These are phyloP conservation scores for Talinum fruticosum DNA, from an alignment of 148 eudicot species.

Conservation along the genomic window DNA sequence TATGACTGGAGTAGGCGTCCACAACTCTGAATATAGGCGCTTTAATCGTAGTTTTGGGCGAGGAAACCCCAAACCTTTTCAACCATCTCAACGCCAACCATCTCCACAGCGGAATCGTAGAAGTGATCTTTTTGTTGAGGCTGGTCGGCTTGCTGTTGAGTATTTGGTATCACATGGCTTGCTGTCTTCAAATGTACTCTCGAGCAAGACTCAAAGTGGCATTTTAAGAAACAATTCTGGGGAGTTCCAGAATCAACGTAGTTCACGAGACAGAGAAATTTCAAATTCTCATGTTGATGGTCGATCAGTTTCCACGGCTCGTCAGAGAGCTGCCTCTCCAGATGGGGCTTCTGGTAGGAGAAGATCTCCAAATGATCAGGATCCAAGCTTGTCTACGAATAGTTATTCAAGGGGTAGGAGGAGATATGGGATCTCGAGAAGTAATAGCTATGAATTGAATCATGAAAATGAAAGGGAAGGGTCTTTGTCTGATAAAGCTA, in stretches of 20 bases:
- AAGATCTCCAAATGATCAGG: conserved; percentile 41
- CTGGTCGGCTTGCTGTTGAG: conserved; percentile 82
- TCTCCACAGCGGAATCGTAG: conserved; percentile 38
- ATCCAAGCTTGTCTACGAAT: too few species aligned
- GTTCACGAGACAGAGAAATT: conserved; percentile 39
- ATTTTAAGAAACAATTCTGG: conserved; percentile 39
- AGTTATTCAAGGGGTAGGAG: conserved; percentile 46
- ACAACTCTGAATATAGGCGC: conserved; percentile 28
- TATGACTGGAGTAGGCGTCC: conserved; percentile 27
- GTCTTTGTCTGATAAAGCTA: conserved; percentile 46
- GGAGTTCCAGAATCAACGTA: too few species aligned
- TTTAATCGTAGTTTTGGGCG: conserved; percentile 36
- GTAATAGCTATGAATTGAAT: conserved; percentile 43
- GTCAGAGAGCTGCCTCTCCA: conserved; percentile 31
- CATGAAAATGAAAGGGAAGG: conserved; percentile 47
- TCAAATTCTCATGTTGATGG: conserved; percentile 27
- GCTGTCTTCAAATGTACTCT: conserved; percentile 57
- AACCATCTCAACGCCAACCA: conserved; percentile 29
- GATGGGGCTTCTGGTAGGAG: conserved; percentile 41
- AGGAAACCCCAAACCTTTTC: conserved; percentile 37
- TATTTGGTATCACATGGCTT: conserved; percentile 75
- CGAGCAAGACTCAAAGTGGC: conserved; percentile 54
- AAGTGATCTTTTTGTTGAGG: conserved; percentile 72
- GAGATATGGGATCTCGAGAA: conserved; percentile 43
- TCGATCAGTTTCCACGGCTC: conserved; percentile 33